A percentile compares a stretch with the other conserved stretches of the same genome.
Evolutionary conservation across 306 rosid species (phyloP).

Genomic region (Vigna unguiculata): DNA sequence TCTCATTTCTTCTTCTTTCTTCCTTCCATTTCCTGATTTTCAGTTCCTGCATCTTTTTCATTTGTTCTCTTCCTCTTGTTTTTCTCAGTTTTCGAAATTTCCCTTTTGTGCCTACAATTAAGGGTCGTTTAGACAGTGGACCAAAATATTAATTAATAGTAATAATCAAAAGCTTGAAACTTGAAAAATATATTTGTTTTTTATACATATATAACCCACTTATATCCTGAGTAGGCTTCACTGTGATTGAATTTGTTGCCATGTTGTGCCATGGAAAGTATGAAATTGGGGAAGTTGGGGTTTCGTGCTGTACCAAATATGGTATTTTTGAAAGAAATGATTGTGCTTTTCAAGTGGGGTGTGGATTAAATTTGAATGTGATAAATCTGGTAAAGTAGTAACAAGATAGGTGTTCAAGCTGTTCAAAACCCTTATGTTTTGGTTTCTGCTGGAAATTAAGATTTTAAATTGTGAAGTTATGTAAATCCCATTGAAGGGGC

Average conservation of each 20-base stretch:
- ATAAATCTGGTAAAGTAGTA: constrained; percentile 8
- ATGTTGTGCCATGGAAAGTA: constrained; percentile 7
- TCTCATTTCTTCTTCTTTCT: not conserved
- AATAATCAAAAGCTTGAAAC: not conserved
- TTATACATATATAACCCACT: not conserved
- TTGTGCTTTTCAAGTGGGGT: constrained; percentile 5
- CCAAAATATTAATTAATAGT: not conserved
- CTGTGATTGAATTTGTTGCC: constrained; percentile 6
- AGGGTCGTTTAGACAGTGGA: not conserved
- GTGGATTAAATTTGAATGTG: constrained; percentile 21
- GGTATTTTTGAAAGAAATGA: not conserved
- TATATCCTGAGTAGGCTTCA: not conserved
- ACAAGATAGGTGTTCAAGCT: not conserved
- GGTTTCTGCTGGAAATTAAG: constrained; percentile 21
- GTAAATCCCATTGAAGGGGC: not conserved
- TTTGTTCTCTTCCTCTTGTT: not conserved
- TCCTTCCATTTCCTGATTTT: not conserved
- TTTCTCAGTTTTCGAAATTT: constrained; percentile 1
- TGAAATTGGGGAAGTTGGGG: constrained; percentile 21
- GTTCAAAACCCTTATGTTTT: not conserved
- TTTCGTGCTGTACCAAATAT: not conserved
- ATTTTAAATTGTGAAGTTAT: not conserved
- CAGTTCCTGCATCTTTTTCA: not conserved
- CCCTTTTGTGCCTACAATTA: constrained; percentile 1
- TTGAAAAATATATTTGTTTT: not conserved